A percentile compares a stretch with the other conserved stretches of the same genome.
Conservation (phyloP, 2,329 filamentous ascomycete genomes). For the Neopestalotiopsis sp. region DNA sequence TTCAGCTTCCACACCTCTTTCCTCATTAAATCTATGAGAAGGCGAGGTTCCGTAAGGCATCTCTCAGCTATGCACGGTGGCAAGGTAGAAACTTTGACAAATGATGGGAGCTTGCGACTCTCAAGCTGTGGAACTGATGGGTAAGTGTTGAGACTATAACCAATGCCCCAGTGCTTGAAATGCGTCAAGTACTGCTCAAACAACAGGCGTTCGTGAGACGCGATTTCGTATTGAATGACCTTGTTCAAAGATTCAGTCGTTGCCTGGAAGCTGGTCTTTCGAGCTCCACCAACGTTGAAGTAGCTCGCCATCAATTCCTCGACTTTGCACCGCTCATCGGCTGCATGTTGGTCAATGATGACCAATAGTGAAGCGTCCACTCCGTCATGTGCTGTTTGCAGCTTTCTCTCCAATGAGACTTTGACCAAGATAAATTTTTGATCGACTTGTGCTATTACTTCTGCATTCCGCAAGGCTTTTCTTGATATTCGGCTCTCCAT, state of each 20-base stretch:
- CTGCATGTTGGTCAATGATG: conserved; percentile 91
- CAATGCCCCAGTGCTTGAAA: conserved; percentile 78
- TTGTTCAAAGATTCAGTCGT: conserved; percentile 48
- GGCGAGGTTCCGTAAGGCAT: conserved; percentile 72
- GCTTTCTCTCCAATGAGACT: conserved; percentile 41
- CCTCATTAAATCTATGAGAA: conserved; percentile 77
- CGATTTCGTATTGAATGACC: conserved; percentile 69
- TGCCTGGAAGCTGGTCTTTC: conserved; percentile 22
- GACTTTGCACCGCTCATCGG: conserved; percentile 84
- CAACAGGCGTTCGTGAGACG: conserved; percentile 61
- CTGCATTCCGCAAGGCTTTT: conserved; percentile 60
- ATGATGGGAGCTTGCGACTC: conserved; percentile 18
- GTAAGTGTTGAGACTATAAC: conserved; percentile 54
- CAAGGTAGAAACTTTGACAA: conserved; percentile 60
- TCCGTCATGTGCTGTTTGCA: neutral
- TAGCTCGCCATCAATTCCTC: conserved; percentile 70
- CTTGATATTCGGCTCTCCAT: conserved; percentile 63
- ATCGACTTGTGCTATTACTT: conserved; percentile 83
- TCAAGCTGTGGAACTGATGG: conserved; percentile 13
- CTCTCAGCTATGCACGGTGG: conserved; percentile 78
- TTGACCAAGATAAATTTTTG: conserved; percentile 84
- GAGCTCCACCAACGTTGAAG: conserved; percentile 38
- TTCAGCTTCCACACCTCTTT: conserved; percentile 73
- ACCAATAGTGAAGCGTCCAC: conserved; percentile 56
- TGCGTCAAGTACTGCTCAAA: conserved; percentile 58